Evolutionary conservation across 2,329 filamentous ascomycete species (phyloP), one percentile per base, ranked within the genome.

Genomic region (Didymella segeticola): DNA sequence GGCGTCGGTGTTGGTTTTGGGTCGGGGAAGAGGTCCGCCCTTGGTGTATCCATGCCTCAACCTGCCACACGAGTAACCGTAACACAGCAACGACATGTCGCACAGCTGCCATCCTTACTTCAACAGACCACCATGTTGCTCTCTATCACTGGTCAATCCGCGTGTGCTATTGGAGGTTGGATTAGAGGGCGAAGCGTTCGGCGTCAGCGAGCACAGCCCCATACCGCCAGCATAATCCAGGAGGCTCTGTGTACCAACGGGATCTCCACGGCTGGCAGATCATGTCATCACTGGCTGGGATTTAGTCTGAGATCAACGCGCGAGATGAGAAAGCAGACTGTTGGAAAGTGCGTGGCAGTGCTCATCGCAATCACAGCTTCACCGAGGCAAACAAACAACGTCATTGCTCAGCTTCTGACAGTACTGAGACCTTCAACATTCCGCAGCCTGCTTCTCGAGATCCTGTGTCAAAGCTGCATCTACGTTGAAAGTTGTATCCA

Each of bases 251-350:
- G 26, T 36, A 42, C 49, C 33, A 3, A 46, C 30, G 53, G 17
- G 63, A 69, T 67, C 60, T 50, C 61, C 63, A 63, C 59, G 58
- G 60, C 53, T 54, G 50, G 60, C 37, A 48, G 65, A 67, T 67
- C 61, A 63, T 67, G 61, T 47, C 67, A 66, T 67, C 61, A 65
- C 51, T 34, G 38, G 48, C 43, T 31, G 23, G 30, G 33, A 50
- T 43, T 20, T 27, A 36, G 34, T 36, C 36, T 54, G 37, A 54
- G 56, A 61, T 51, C 50, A 56, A 53, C 53, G 46, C 34, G 47
- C 37, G 45, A 43, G 42, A 47, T 43, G 43, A 36, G 33, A 56
- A 31, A 60, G 50, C 33, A 49, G 43, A 53, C 25, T 33, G 33
- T 15, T 43, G 14, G 14, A 51, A 46, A 45, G 57, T 58, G 53